Evolutionary conservation across 257 asterid species (phyloP).

Genomic region (Solanum paucissectum): DNA sequence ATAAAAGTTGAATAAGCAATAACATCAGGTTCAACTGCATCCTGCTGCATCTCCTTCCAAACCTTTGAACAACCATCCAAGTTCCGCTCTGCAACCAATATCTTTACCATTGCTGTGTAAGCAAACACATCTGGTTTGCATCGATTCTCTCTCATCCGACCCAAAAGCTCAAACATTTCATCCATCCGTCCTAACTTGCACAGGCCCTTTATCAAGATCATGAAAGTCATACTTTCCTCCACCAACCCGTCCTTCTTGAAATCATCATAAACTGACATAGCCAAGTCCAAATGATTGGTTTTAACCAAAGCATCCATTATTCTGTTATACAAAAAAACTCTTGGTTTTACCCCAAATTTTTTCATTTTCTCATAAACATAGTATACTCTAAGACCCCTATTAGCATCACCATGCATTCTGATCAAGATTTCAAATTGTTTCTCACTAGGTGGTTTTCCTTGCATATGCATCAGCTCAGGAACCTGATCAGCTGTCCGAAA

Average conservation of each 20-base stretch:
- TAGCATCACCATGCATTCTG: slow-evolving; percentile 86
- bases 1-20: slow-evolving; percentile 83
- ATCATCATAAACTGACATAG: slow-evolving; percentile 70
- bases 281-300: slow-evolving; percentile 69
- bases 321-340: slow-evolving; percentile 72
- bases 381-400: slow-evolving; percentile 85
- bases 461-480: slow-evolving; percentile 91
- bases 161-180: slow-evolving; percentile 51
- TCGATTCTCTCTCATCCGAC: slow-evolving; percentile 59
- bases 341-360: slow-evolving; percentile 78
- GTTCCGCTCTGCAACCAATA: slow-evolving; percentile 55
- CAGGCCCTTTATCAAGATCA: slow-evolving; percentile 82
- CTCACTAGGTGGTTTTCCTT: slow-evolving; percentile 89
- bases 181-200: slow-evolving; percentile 62
- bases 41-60: slow-evolving; percentile 81
- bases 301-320: slow-evolving; percentile 89
- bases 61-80: slow-evolving; percentile 68
- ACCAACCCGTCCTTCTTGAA: slow-evolving; percentile 63
- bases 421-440: slow-evolving; percentile 88
- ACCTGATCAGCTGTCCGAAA: slow-evolving; percentile 91
- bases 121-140: slow-evolving; percentile 98
- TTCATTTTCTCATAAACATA: slow-evolving; percentile 90
- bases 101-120: slow-evolving; percentile 83
- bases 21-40: slow-evolving; percentile 69
- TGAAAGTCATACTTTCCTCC: slow-evolving; percentile 72